Conservation (phyloP, 495 filamentous ascomycete genomes). For the Jackrogersella minutella region DNA sequence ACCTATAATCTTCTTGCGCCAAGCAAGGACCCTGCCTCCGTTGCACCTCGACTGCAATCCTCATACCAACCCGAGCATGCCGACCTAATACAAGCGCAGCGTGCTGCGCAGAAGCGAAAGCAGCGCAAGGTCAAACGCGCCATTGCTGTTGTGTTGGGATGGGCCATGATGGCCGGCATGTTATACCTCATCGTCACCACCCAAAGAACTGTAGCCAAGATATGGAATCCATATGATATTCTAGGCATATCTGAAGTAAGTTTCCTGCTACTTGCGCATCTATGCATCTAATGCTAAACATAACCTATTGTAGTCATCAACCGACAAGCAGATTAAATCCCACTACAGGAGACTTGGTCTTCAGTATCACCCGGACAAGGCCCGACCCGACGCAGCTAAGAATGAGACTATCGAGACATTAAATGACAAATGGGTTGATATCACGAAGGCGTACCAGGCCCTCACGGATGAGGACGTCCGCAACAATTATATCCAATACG, state of each 20-base stretch:
- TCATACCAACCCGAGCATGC: slow-evolving; percentile 82
- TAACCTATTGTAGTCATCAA: slow-evolving; percentile 65
- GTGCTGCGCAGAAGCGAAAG: slow-evolving; percentile 87
- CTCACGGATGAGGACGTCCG: slow-evolving; percentile 96
- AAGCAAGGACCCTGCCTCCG: slow-evolving; percentile 70
- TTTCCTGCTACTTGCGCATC: slow-evolving; percentile 24
- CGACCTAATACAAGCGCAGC: slow-evolving; percentile 83
- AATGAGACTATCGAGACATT: slow-evolving; percentile 89
- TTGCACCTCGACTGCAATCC: slow-evolving; percentile 63
- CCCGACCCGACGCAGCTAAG: slow-evolving; percentile 76
- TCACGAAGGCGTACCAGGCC: slow-evolving; percentile 96
- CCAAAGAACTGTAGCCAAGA: slow-evolving; percentile 72
- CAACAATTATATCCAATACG: slow-evolving; percentile 94
- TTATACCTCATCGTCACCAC: slow-evolving; percentile 86
- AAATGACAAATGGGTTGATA: slow-evolving; percentile 88
- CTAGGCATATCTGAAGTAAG: slow-evolving; percentile 81
- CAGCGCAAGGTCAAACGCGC: slow-evolving; percentile 90
- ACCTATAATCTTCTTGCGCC: slow-evolving; percentile 85
- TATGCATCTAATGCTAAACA: slow-evolving; percentile 20
- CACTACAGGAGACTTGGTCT: slow-evolving; percentile 86
- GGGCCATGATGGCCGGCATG: slow-evolving; percentile 89
- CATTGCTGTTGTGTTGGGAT: slow-evolving; percentile 76
- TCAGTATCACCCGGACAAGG: slow-evolving; percentile 92
- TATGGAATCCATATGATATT: slow-evolving; percentile 97
- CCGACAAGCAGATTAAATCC: slow-evolving; percentile 88